Conservation (phyloP, 768 basidiomycete species). For the Cystofilobasidium ferigula region DNA sequence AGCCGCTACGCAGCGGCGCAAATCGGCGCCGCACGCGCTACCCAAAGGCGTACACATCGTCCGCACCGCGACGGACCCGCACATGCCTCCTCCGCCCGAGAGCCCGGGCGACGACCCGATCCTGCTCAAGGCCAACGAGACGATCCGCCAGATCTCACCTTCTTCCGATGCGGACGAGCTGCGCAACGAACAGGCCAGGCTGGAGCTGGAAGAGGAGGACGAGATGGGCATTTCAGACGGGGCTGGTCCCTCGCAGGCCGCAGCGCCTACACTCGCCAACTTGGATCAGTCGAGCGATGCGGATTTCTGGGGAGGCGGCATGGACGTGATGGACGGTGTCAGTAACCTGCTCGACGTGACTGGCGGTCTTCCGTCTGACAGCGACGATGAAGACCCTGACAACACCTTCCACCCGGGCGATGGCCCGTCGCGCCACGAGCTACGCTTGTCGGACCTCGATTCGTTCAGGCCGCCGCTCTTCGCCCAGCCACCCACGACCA, state of each 20-base stretch:
- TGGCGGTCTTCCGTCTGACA: neutral
- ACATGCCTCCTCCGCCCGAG: constrained; percentile 18
- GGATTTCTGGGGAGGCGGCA: neutral
- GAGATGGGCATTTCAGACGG: neutral
- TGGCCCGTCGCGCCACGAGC: neutral
- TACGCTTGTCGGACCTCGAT: neutral
- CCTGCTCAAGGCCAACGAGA: constrained; percentile 8
- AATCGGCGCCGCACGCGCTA: constrained; percentile 1
- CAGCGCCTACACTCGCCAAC: neutral
- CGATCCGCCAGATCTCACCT: neutral
- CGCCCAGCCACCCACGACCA: neutral
- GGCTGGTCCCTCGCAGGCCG: neutral
- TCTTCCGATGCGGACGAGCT: neutral
- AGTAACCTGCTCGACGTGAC: neutral
- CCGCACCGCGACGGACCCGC: constrained; percentile 2
- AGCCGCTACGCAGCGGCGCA: neutral
- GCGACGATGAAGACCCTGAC: constrained; percentile 12
- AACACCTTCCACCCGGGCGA: constrained; percentile 13
- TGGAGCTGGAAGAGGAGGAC: neutral
- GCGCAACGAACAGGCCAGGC: neutral
- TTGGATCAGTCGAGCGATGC: neutral
- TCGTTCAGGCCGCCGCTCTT: neutral
- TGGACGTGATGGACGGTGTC: neutral
- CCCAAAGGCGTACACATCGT: neutral
- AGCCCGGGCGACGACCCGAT: constrained; percentile 25